Evolutionary conservation across 805 yeast genomes (phyloP), one percentile per base, ranked within the genome.

Genomic region (Tetrapisispora namnaoensis): DNA sequence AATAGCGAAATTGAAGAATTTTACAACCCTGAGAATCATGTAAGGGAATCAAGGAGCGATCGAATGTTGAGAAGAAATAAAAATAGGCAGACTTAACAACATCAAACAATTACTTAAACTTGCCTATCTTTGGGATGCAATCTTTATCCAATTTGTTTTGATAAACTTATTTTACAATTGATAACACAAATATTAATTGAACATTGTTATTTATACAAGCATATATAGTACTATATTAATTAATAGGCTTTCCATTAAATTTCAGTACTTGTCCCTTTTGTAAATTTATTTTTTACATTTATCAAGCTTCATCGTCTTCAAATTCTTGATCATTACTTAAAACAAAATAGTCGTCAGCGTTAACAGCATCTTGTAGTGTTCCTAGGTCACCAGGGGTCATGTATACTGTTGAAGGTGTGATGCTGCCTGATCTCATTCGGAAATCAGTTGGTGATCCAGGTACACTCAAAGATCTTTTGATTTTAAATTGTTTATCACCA

Each of bases 341-440:
- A 37, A 73, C 72, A 59, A 83, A 76, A 60, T 87, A 91, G 63
- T 91, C 97, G 37, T 86, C 88, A 1, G 79, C 73, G 59, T 86
- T 86, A 49, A 79, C 79, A 37, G 87, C 86, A 64, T 91, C 99
- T 65, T 90, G 97, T 59, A 93, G 74, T 3, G 96, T 83, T n/a
- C 98, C 99, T 53, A 91, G 76, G 65, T 91, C 99, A 37, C 99
- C 99, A 0, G 99, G 99, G 1, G 99, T 91, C 96, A 89, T 91
- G 57, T 82, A 71, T 17, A 85, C 82, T 14, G 79, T 67, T 40
- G 61, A 55, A 20, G 44, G 40, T 4, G 47, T 38, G 6, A 47
- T 48, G 32, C 61, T 57, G 9, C 50, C 50, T 4, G 60, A 47
- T 42, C 59, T 57, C 16, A 59, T 52, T 1, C 81, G 68, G 14